phyloP scores from a whole-genome alignment of 2,329 filamentous ascomycete genomes.

The Hirsutella minnesotensis region DNA sequence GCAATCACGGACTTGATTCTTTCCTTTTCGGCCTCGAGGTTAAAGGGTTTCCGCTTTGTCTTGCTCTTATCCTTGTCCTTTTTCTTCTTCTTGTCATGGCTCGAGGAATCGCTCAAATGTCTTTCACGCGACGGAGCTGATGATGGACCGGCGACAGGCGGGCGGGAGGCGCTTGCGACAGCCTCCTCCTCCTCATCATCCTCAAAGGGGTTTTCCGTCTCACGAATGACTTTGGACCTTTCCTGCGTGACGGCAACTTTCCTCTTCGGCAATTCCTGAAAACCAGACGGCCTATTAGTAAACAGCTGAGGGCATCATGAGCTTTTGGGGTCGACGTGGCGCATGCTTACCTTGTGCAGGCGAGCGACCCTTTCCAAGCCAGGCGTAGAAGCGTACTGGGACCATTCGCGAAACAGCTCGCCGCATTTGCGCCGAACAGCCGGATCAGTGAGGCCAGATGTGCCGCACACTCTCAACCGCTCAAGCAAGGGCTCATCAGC shows the following conservation, averaged over 20 bases:
- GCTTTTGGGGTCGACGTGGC: neutral
- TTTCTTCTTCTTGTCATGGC: conserved; percentile 42
- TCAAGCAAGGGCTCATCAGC: conserved; percentile 87
- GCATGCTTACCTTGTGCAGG: conserved; percentile 52
- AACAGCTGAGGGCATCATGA: neutral
- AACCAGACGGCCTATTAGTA: neutral
- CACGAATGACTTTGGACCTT: conserved; percentile 70
- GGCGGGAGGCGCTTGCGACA: conserved; percentile 15
- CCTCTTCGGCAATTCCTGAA: conserved; percentile 47
- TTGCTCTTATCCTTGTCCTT: conserved; percentile 31
- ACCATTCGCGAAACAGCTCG: conserved; percentile 78
- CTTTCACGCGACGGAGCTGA: neutral
- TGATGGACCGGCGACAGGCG: conserved; percentile 9
- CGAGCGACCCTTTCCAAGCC: conserved; percentile 71
- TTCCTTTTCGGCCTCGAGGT: conserved; percentile 76
- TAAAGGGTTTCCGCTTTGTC: conserved; percentile 58
- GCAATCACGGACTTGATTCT: conserved; percentile 82
- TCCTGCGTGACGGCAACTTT: conserved; percentile 67
- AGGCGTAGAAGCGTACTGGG: conserved; percentile 68
- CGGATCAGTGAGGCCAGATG: conserved; percentile 71
- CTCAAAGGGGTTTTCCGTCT: conserved; percentile 64
- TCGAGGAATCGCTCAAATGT: no score
- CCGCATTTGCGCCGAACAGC: conserved; percentile 84
- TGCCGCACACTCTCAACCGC: conserved; percentile 76
- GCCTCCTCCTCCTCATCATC: conserved; percentile 50